A percentile compares a stretch with the other conserved stretches of the same genome.
phyloP scores from a whole-genome alignment of 257 asterid species.

The Gentiana dahurica region DNA sequence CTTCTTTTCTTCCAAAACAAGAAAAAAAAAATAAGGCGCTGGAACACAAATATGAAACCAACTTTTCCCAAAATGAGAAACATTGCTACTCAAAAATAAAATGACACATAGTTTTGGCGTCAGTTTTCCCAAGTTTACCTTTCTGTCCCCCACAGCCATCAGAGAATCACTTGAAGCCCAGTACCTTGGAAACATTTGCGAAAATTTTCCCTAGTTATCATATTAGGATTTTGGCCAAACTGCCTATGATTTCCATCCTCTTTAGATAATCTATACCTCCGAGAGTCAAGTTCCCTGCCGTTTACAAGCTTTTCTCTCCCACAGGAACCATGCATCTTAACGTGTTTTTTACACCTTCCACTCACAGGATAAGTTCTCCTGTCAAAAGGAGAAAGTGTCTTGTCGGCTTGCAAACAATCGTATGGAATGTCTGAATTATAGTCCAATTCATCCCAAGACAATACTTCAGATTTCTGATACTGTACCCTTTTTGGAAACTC shows the following conservation, averaged over 20 bases:
- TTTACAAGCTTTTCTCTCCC: conserved; percentile 16
- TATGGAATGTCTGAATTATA: conserved; percentile 16
- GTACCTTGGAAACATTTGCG: conserved; percentile 19
- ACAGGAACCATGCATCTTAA: conserved; percentile 20
- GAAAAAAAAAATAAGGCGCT: not conserved
- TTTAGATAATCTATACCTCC: conserved; percentile 16
- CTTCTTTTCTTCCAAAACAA: no score
- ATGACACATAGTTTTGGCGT: conserved; percentile 22
- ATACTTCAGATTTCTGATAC: conserved; percentile 23
- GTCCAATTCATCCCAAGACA: conserved; percentile 21
- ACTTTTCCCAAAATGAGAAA: conserved; percentile 18
- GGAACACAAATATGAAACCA: conserved; percentile 10
- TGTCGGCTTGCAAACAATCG: conserved; percentile 16
- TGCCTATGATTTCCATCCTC: conserved; percentile 17
- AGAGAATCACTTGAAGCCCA: conserved; percentile 33
- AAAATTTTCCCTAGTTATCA: conserved; percentile 17
- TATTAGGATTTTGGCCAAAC: conserved; percentile 19
- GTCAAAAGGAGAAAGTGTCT: conserved; percentile 18
- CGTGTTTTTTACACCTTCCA: conserved; percentile 18
- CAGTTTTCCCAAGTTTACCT: conserved; percentile 43
- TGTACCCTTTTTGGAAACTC: conserved; percentile 20
- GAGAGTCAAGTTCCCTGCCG: conserved; percentile 18
- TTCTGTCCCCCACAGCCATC: conserved; percentile 31
- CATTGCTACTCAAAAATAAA: conserved; percentile 18
- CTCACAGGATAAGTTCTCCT: not conserved